These are phyloP conservation scores for Backusella australiensis DNA, from an alignment of 192 early-diverging fungal species.

Conservation along the genomic window DNA sequence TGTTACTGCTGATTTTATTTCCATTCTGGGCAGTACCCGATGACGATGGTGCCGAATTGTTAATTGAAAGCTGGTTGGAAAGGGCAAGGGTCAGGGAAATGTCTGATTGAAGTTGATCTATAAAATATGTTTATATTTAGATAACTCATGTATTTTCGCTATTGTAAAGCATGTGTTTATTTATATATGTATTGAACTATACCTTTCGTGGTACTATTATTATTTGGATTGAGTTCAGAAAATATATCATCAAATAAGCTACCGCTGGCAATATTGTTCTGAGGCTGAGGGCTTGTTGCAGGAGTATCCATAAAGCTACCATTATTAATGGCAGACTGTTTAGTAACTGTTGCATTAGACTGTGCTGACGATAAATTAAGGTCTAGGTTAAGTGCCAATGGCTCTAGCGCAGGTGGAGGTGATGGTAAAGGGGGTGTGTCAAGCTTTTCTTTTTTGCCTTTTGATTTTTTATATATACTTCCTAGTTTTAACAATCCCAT, in stretches of 20 bases:
- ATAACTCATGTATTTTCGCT: not conserved
- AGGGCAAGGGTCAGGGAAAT: constrained; percentile 21
- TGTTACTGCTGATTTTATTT: not conserved
- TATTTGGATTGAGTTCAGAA: constrained; percentile 17
- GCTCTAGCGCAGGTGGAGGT: not conserved
- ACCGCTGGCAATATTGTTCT: not conserved
- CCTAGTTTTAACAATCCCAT: constrained; percentile 17
- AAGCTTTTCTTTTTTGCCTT: constrained; percentile 1
- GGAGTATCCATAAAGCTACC: not conserved
- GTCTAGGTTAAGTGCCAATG: not conserved
- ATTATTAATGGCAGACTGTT: not conserved
- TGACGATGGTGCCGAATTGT: not conserved
- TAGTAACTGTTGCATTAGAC: not conserved
- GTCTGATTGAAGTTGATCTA: constrained; percentile 15
- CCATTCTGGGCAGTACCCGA: not conserved
- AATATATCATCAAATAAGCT: constrained; percentile 32
- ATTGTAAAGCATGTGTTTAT: not conserved
- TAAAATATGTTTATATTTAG: not conserved
- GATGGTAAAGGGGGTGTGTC: not conserved
- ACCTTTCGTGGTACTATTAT: not conserved
- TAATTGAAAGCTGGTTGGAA: constrained; percentile 14
- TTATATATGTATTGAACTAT: not conserved
- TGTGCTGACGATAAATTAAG: not conserved
- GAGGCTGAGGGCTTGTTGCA: not conserved
- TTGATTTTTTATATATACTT: constrained; percentile 18